Evolutionary conservation across 129 eudicot genomes (phyloP), one percentile per base, ranked within the genome.

Genomic region (Chrysanthemum seticuspe): DNA sequence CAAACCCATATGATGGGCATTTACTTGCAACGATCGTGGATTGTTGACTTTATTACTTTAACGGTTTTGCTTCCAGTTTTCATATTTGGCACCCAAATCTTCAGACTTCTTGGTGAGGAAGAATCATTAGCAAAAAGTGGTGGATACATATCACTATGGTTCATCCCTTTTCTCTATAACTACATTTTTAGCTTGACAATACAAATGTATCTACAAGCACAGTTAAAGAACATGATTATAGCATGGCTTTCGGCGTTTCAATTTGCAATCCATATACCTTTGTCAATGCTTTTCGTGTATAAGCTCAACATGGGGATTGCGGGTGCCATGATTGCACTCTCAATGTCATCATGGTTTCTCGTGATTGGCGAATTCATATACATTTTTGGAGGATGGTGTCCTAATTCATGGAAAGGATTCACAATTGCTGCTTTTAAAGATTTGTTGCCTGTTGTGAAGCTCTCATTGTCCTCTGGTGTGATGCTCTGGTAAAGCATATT

Each of bases 371-470:
- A 88, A 50, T 85, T 81, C 59, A 70, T 78, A 1, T 88, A 83
- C 60, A 74, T 88, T 44, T 88, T 88, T 62, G 95, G 95, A 15
- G 95, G 95, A 59, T 85, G 95, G 95, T 88, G 95, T 56, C 95
- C 88, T 2, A 51, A 73, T 56, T 66, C 91, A 23, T 88, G 95
- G 95, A 85, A 73, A 76, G 95, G 95, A 13, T 88, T 88, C 67
- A 76, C 79, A 9, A 2, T 67, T 23, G 82, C 88, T 62, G 92
- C 96, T 19, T 81, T 89, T 58, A 67, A 73, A 68, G 96, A 87
- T 64, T 27, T 89, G 25, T 23, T 82, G 23, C 96, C 96, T 21
- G 84, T 89, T 14, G 66, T 89, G 5, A 89, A 85, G 88, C 92
- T 87, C 77, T 89, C 96, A 19, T 16, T 84, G 5, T 87, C 92